Evolutionary conservation across 2,329 filamentous ascomycete species (phyloP).

Genomic region (Taxawa tesnikishii): DNA sequence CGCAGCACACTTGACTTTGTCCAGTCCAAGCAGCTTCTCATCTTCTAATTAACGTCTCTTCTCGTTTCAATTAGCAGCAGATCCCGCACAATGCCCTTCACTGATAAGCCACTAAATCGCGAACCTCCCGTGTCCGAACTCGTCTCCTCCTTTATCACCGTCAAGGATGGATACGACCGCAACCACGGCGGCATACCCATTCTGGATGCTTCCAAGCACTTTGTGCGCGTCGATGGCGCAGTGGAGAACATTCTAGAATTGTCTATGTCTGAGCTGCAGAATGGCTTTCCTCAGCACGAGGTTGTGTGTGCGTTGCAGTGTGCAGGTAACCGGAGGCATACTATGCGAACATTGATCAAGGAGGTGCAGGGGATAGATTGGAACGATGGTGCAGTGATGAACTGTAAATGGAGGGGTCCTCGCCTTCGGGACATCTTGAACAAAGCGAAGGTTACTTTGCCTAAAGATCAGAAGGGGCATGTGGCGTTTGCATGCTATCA

Average conservation of each 20-base stretch:
- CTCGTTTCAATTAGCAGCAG: no score
- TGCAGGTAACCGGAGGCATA: conserved; percentile 48
- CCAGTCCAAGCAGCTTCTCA: no score
- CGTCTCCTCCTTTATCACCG: conserved; percentile 38
- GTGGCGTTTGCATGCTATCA: conserved; percentile 45
- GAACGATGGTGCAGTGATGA: conserved; percentile 49
- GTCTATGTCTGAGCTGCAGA: conserved; percentile 32
- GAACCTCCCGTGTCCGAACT: conserved; percentile 33
- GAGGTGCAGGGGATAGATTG: conserved; percentile 50
- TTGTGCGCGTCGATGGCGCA: conserved; percentile 37
- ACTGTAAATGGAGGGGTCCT: conserved; percentile 45
- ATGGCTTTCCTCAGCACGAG: conserved; percentile 38
- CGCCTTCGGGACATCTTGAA: conserved; percentile 39
- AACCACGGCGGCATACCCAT: conserved; percentile 16
- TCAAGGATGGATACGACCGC: conserved; percentile 39
- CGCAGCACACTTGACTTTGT: no score
- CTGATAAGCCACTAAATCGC: conserved; percentile 31
- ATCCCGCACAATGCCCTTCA: conserved; percentile 5
- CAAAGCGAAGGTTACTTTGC: conserved; percentile 28
- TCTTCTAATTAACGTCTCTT: no score
- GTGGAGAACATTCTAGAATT: conserved; percentile 33
- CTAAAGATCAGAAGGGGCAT: conserved; percentile 26
- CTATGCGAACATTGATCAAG: conserved; percentile 46
- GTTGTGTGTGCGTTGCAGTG: conserved; percentile 48
- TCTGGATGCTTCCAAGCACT: conserved; percentile 19